These are phyloP conservation scores for Penicillium bialowiezense DNA, from an alignment of 495 filamentous ascomycete species.

Conservation along the genomic window DNA sequence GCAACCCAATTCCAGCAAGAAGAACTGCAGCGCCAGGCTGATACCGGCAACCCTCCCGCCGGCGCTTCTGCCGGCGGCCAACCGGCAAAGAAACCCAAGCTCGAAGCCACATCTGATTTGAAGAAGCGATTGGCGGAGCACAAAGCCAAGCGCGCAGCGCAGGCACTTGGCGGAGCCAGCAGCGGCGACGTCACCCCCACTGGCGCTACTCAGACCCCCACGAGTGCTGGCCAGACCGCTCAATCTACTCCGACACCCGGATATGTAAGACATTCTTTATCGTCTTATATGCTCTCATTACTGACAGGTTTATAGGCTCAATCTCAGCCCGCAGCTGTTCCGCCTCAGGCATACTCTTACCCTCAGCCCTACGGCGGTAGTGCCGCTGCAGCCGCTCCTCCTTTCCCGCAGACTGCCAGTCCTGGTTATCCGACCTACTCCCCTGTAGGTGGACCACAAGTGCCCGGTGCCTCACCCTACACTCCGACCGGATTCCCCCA, in stretches of 20 bases:
- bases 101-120: conserved; percentile 71
- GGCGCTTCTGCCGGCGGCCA: conserved; percentile 52
- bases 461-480: conserved; percentile 32
- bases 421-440: conserved; percentile 40
- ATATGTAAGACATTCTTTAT: conserved; percentile 46
- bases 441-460: conserved; percentile 31
- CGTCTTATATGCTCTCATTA: background rate
- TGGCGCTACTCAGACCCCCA: conserved; percentile 49
- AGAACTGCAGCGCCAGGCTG: conserved; percentile 75
- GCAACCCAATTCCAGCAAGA: conserved; percentile 77
- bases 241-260: conserved; percentile 37
- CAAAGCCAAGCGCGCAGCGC: conserved; percentile 61
- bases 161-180: conserved; percentile 54
- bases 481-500: conserved; percentile 42
- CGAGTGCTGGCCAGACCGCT: conserved; percentile 51
- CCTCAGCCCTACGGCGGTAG: conserved; percentile 37
- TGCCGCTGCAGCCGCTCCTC: conserved; percentile 27
- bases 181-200: conserved; percentile 60
- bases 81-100: conserved; percentile 73
- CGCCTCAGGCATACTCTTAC: conserved; percentile 32
- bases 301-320: conserved; percentile 24
- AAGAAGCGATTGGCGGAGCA: conserved; percentile 82
- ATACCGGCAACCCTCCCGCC: conserved; percentile 77
- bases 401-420: conserved; percentile 42
- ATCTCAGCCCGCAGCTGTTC: conserved; percentile 20